These are phyloP conservation scores for Pyricularia sp. DNA, from an alignment of 2,329 filamentous ascomycete genomes.

Conservation along the genomic window DNA sequence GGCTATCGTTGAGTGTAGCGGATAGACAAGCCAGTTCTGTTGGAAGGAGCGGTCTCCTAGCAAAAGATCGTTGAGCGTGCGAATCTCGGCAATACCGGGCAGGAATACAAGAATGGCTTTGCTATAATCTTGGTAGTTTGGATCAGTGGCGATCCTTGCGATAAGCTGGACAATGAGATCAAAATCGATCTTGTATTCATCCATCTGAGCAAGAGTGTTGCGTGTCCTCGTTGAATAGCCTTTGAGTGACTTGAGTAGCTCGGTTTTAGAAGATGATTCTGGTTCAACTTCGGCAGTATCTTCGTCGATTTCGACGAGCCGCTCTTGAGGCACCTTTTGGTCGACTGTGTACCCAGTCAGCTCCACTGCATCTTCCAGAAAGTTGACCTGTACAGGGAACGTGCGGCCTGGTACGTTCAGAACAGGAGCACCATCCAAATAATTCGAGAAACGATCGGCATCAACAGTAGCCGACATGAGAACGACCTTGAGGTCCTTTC, in stretches of 20 bases:
- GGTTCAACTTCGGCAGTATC: slow-evolving; percentile 38
- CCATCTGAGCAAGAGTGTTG: slow-evolving; percentile 60
- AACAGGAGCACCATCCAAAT: slow-evolving; percentile 74
- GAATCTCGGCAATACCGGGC: slow-evolving; percentile 86
- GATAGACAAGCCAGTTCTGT: slow-evolving; percentile 67
- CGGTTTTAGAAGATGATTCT: slow-evolving; percentile 36
- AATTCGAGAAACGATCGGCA: slow-evolving; percentile 78
- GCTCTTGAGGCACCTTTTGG: slow-evolving; percentile 30
- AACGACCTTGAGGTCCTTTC: slow-evolving; percentile 79
- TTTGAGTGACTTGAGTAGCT: slow-evolving; percentile 51
- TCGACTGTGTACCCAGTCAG: slow-evolving; percentile 60
- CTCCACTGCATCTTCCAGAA: slow-evolving; percentile 86
- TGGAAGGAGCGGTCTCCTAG: slow-evolving; percentile 63
- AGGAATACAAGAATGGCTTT: slow-evolving; percentile 90
- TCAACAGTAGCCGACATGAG: slow-evolving; percentile 98
- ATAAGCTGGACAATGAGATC: slow-evolving; percentile 73
- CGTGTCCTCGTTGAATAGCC: slow-evolving; percentile 66
- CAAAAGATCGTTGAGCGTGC: slow-evolving; percentile 75
- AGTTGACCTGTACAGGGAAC: slow-evolving; percentile 79
- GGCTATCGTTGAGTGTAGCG: slow-evolving; percentile 86
- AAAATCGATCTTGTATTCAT: slow-evolving; percentile 88
- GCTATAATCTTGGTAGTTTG: slow-evolving; percentile 57
- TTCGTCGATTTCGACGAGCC: slow-evolving; percentile 50
- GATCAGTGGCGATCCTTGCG: slow-evolving; percentile 57
- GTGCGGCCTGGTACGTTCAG: slow-evolving; percentile 86